Percentiles rank a stretch among this genome's conserved stretches.
These are phyloP conservation scores for Lactarius hengduanensis DNA, from an alignment of 768 basidiomycete genomes.

Conservation along the genomic window DNA sequence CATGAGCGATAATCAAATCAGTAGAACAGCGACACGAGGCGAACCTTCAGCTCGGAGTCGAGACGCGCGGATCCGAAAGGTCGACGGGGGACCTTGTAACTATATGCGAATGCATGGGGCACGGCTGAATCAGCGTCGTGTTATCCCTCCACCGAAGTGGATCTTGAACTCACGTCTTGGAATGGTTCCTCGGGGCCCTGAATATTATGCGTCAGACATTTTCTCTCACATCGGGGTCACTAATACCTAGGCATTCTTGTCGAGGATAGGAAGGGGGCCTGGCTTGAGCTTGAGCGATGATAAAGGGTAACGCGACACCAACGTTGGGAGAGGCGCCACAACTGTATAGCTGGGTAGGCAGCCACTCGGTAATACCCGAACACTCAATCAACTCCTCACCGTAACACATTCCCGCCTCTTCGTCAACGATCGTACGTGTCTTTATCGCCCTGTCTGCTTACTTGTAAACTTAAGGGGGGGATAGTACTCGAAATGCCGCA, in stretches of 20 bases:
- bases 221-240: slow-evolving; percentile 30
- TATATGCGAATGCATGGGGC: slow-evolving; percentile 56
- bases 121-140: slow-evolving; percentile 64
- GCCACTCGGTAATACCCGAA: slow-evolving; percentile 67
- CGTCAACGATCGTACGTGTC: slow-evolving; percentile 42
- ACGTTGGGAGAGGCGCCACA: slow-evolving; percentile 44
- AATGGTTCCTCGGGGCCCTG: slow-evolving; percentile 90
- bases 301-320: slow-evolving; percentile 29
- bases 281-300: slow-evolving; percentile 17
- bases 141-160: slow-evolving; percentile 63
- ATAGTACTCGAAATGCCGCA: slow-evolving; percentile 90
- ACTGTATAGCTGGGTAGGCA: slow-evolving; percentile 61
- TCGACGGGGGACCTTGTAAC: slow-evolving; percentile 98
- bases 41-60: slow-evolving; percentile 97
- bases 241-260: slow-evolving; percentile 84
- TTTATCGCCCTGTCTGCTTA: slow-evolving; percentile 23
- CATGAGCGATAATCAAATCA: background rate
- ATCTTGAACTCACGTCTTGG: slow-evolving; percentile 91
- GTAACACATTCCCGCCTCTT: background rate
- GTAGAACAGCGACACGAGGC: background rate
- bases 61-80: slow-evolving; percentile 97
- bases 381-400: slow-evolving; percentile 39
- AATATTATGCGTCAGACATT: slow-evolving; percentile 29
- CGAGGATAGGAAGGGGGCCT: slow-evolving; percentile 40
- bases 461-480: slow-evolving; percentile 9